Base-by-base conservation (phyloP, 2,329 filamentous ascomycete species). In the Fusarium stilboides region DNA sequence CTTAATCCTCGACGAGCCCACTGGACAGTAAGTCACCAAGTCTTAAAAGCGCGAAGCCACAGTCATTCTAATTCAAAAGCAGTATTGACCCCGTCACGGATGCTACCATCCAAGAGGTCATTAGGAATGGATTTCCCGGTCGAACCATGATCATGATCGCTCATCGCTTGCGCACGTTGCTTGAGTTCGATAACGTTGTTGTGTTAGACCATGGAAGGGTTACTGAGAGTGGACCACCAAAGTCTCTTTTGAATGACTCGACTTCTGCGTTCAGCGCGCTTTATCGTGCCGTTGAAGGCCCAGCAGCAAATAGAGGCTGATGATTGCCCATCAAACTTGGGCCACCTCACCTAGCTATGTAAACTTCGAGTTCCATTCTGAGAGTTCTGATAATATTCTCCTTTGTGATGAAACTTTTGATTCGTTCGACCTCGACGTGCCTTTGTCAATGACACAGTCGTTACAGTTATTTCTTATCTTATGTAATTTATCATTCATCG, bases 11-110 rank as follows among this genome's bases (percentile, higher is more conserved):
- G 39, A 53, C 13, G 50, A 53, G 12, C 50, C 50, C 7, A 53
- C 50, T 19, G 39, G 50, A 26, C 50, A 44, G 50, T 44, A 36
- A 53, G 50, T 26, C 7, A 22, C 14, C 45, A 36, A 13, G 17
- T 7, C n/a, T n/a, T 39, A 9, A 39, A 39, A 15, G 36, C 36
- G 9, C 10, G 26, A 28, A 6, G 15, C 8, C n/a, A 8, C 17
- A n/a, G 19, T 40, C 26, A 40, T 20, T 20, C 10, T 40, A 40
- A 40, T 10, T 5, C 12, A 12, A 10, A 14, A 20, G 14, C 13
- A 40, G 19, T 13, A 22, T 40, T 20, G 37, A 40, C 20, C 37
- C 37, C 2, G 19, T 10, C 15, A 20, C 13, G 37, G 19, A 40
- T 40, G 19, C 19, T 22, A 40, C 37, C 9, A 40, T 40, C 3